Base-by-base conservation (phyloP, 495 filamentous ascomycete genomes). In the Tetracladium setigerum region DNA sequence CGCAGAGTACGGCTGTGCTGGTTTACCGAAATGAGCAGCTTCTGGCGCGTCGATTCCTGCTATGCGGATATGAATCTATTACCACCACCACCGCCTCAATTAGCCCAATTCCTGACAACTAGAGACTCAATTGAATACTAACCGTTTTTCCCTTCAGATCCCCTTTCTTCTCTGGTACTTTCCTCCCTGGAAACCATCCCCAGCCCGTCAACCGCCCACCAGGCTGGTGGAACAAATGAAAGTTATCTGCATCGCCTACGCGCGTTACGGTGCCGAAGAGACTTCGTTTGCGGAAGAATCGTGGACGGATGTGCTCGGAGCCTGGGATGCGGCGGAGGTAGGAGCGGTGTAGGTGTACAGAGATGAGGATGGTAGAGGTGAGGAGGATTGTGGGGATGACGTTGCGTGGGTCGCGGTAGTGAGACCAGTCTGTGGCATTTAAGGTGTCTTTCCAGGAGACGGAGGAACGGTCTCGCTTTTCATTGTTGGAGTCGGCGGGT, bases 181-280 rank as follows among this genome's bases (percentile, higher is more conserved):
- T 80, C 54, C 88, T 80, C 8, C 53, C 44, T 22, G 57, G 57
- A 44, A 94, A 58, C 89, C 88, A 95, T 11, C 83, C 89, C 94
- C 94, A 98, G 41, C 92, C 92, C 11, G 82, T 72, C 15, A 91
- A 58, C 39, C 86, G 70, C 11, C 92, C 92, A 11, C 94, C 92
- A 0, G 92, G 92, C 0, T 89, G 95, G 64, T 98, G 92, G 62
- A 84, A 98, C 8, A 98, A 62, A 42, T 89, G 79, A 62, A 98
- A 96, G 52, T 89, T 89, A 60, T 98, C 92, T 0, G 87, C 94
- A 70, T 98, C 92, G 40, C 94, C 94, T 18, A 98, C 92, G 52
- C 85, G 89, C 22, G 92, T 95, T 3, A 96, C 92, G 45, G 70
- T 74, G 7, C 92, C 92, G 54, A 91, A 82, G 41, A 97, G 54